phyloP scores from a whole-genome alignment of 257 asterid genomes.

The Solanum gandarillasii region DNA sequence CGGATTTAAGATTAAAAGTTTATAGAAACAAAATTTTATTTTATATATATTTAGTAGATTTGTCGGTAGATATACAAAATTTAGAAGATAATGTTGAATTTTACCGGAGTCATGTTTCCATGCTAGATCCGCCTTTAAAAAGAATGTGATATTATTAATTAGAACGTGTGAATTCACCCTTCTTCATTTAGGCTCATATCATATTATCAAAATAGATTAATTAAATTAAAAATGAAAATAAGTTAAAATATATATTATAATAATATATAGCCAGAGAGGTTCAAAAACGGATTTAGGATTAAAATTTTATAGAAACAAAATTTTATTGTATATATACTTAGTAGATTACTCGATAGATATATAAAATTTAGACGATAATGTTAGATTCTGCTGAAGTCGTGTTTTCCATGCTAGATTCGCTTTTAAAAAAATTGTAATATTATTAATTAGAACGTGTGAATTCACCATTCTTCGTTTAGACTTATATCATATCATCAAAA shows the following conservation, averaged over 20 bases:
- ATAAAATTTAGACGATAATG: not conserved
- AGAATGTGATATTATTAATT: no score
- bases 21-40: not conserved
- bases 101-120: accelerated
- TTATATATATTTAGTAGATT: not conserved
- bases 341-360: not conserved
- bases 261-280: no score
- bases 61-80: not conserved
- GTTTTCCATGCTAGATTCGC: not conserved
- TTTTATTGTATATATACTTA: no score
- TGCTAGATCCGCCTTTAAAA: not conserved
- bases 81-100: not conserved
- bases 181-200: no score
- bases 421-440: accelerated
- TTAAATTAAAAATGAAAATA: no score
- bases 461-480: not conserved
- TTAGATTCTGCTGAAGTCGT: not conserved
- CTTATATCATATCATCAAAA: no score
- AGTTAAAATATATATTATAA: no score
- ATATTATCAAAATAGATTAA: no score
- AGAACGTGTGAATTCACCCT: no score
- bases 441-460: not conserved
- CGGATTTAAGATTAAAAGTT: not conserved
- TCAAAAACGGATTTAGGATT: not conserved
- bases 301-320: not conserved